Evolutionary conservation across 306 rosid genomes (phyloP), one percentile per base, ranked within the genome.

Genomic region (Sechiopsis laciniata): DNA sequence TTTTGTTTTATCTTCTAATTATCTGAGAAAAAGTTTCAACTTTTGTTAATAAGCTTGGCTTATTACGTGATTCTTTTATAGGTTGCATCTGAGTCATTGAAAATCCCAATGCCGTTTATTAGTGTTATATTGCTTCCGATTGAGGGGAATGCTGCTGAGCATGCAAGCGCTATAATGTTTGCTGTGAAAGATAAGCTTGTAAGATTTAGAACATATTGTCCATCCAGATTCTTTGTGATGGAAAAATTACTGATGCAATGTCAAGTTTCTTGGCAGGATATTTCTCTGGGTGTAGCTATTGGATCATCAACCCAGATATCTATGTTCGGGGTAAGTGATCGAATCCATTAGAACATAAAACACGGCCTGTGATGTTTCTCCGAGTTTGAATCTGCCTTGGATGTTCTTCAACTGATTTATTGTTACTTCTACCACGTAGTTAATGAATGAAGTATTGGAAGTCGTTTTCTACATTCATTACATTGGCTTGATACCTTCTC

Each of bases 131-230:
- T 91, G 85, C 97, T 91, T 72, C 97, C 97, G 14, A 77, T 91
- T 50, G 96, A 86, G 81, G 92, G 91, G 65, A 88, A 91, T 82
- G 97, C 97, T 58, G 96, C 95, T 10, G 97, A 91, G 81, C 97
- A 91, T 84, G 97, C 96, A 66, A 87, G 93, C 75, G 97, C 96
- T 67, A 51, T 91, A 64, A 84, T 87, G 84, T 91, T 91, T 87
- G 96, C 97, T 77, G 84, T 87, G 90, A 89, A 91, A 86, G 97
- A 89, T 79, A 91, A 89, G 86, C 89, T 91, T 74, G 96, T 91
- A 75, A 84, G 85, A 50, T 70, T 82, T 70, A 56, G 42, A 42
- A 55, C 70, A 6, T 58, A 50, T 29, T 10, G n/a, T 26, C 75
- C 37, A 48, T 20, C 17, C 20, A 53, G 14, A 54, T 71, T 17